Evolutionary conservation across 306 rosid species (phyloP).

Genomic region (Ochetophila trinervis): DNA sequence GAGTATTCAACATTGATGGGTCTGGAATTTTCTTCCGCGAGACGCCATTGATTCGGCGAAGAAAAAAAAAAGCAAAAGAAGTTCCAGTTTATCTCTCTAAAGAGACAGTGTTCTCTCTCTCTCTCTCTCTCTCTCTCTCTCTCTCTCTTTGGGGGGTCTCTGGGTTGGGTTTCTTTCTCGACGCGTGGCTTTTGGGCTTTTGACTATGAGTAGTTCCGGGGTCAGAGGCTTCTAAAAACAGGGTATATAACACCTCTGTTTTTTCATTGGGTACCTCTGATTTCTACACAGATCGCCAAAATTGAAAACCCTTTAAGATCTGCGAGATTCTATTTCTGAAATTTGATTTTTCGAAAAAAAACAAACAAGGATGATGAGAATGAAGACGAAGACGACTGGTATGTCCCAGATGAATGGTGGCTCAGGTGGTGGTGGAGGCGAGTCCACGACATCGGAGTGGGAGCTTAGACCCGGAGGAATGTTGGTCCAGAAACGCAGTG

Average conservation of each 20-base stretch:
- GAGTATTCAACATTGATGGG: slow-evolving; percentile 28
- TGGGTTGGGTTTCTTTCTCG: background rate
- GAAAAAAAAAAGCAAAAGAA: slow-evolving; percentile 2
- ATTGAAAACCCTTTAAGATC: slow-evolving; percentile 50
- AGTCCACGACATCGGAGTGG: slow-evolving; percentile 64
- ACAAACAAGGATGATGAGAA: slow-evolving; percentile 65
- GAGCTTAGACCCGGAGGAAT: slow-evolving; percentile 97
- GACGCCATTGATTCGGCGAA: slow-evolving; percentile 36
- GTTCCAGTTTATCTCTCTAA: slow-evolving; percentile 8
- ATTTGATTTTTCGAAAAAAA: slow-evolving; percentile 3
- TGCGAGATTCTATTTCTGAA: slow-evolving; percentile 11
- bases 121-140: background rate
- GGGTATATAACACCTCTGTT: slow-evolving; percentile 26
- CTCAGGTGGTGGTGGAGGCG: slow-evolving; percentile 38
- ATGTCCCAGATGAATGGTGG: slow-evolving; percentile 39
- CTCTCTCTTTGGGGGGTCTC: background rate
- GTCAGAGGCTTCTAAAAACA: slow-evolving; percentile 40
- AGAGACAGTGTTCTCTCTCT: slow-evolving; percentile 1
- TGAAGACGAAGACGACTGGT: slow-evolving; percentile 56
- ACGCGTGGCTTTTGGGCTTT: slow-evolving; percentile 32
- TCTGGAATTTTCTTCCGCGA: slow-evolving; percentile 32
- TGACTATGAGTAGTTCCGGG: slow-evolving; percentile 50
- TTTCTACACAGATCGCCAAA: slow-evolving; percentile 41
- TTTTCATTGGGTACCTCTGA: slow-evolving; percentile 47
- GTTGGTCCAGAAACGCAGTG: slow-evolving; percentile 84